Conservation (phyloP, 495 filamentous ascomycete genomes). For the Daldinia loculata region DNA sequence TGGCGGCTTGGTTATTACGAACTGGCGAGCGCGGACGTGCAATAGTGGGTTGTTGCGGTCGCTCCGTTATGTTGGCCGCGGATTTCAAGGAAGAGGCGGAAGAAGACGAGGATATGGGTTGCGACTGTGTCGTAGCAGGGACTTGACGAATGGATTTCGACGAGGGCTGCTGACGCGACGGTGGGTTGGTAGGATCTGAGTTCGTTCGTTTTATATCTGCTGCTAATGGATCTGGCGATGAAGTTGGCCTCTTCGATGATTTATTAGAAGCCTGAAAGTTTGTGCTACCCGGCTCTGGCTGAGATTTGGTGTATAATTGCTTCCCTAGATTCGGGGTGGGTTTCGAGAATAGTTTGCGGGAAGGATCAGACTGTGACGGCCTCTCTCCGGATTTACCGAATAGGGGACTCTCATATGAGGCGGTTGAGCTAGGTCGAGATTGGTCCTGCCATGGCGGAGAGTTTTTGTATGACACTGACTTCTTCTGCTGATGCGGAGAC, state of each 20-base stretch:
- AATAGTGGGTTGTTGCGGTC: conserved; percentile 40
- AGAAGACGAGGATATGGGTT: conserved; percentile 24
- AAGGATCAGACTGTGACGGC: conserved; percentile 36
- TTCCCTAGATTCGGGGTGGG: conserved; percentile 17
- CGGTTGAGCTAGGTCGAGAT: conserved; percentile 34
- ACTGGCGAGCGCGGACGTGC: conserved; percentile 29
- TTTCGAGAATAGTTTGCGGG: conserved; percentile 45
- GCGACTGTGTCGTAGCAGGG: conserved; percentile 11
- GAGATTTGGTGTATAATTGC: conserved; percentile 23
- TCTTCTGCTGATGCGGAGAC: conserved; percentile 22
- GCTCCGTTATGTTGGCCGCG: background rate
- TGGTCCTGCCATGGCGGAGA: conserved; percentile 34
- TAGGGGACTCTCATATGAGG: conserved; percentile 46
- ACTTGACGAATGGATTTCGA: conserved; percentile 12
- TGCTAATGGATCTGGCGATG: conserved; percentile 24
- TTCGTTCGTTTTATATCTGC: conserved; percentile 26
- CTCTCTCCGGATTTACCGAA: conserved; percentile 45
- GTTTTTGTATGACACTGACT: conserved; percentile 1
- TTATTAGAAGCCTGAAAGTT: conserved; percentile 9
- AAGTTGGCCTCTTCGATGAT: conserved; percentile 25
- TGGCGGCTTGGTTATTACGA: conserved; percentile 21
- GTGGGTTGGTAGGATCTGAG: conserved; percentile 19
- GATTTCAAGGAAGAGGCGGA: conserved; percentile 4
- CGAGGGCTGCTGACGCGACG: conserved; percentile 9
- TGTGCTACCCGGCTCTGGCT: conserved; percentile 26